A percentile compares a stretch with the other conserved stretches of the same genome.
Conservation (phyloP, 75 land plant genomes). For the Pinus taeda region DNA sequence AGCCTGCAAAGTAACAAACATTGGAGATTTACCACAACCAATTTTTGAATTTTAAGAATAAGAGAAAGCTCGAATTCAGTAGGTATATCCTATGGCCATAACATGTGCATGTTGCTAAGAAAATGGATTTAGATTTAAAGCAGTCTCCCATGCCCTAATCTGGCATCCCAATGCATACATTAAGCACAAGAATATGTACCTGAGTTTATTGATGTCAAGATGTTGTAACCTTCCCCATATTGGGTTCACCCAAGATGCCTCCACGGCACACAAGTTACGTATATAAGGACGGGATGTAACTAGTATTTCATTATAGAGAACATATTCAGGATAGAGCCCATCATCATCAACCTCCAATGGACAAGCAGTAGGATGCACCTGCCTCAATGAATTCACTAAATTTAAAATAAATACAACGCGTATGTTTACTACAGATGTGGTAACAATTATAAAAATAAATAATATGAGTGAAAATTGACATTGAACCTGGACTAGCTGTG, state of each 20-base stretch:
- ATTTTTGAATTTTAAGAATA: neutral
- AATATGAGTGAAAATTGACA: too few relatives aligned
- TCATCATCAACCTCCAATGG: conserved; percentile 73
- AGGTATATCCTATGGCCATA: neutral
- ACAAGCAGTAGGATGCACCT: conserved; percentile 92
- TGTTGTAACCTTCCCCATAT: conserved; percentile 71
- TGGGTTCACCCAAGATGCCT: conserved; percentile 78
- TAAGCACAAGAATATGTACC: conserved; percentile 31
- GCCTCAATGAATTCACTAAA: neutral
- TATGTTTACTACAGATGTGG: neutral
- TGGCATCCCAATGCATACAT: too few relatives aligned
- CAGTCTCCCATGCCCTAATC: too few relatives aligned
- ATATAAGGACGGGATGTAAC: conserved; percentile 80
- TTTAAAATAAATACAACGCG: neutral
- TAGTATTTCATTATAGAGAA: conserved; percentile 91
- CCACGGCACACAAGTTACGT: conserved; percentile 83
- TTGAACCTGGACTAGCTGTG: conserved; percentile 88
- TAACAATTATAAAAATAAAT: too few relatives aligned
- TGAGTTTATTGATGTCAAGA: conserved; percentile 58
- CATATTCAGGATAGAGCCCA: conserved; percentile 83
- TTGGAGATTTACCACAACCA: neutral
- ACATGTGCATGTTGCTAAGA: neutral
- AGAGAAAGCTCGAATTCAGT: neutral
- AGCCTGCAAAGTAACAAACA: neutral
- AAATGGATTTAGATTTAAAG: too few relatives aligned